Evolutionary conservation across 176 grass and related monocot species (phyloP), one percentile per base, ranked within the genome.

Genomic region (Eragrostis nindensis): DNA sequence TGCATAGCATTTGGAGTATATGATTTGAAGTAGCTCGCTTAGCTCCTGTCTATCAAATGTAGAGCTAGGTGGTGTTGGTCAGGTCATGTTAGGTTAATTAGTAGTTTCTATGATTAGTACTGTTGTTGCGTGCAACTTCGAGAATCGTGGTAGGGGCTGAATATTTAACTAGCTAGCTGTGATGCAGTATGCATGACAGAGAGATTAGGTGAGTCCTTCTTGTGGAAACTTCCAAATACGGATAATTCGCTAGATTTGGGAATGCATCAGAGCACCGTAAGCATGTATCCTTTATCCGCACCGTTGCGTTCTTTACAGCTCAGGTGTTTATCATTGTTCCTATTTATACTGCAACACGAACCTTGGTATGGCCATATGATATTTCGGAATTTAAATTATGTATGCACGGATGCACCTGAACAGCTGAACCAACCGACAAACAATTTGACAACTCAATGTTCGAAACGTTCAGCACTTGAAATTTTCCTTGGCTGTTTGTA

Each of bases 11-110:
- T 62, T 71, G 70, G 70, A 85, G 26, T 71, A 46, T 50, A 75
- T 47, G 11, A 80, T 85, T 40, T 70, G 54, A 63, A 74, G 38
- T 38, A 57, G 46, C 68, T 89, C n/a, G 25, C 63, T 75, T 62
- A 68, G 49, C 57, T 56, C n/a, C n/a, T n/a, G n/a, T 11, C 66
- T 72, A 63, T 14, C 80, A 50, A 52, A 41, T 54, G 55, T 14
- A 41, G 22, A 74, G 10, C 5, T 19, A 74, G 25, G 59, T 14
- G 80, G 39, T 53, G 27, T 24, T 42, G 45, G 9, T 52, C 47
- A 16, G 43, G 26, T 82, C 41, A 25, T 29, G 64, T 40, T 24
- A 26, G 24, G 66, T 32, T 18, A 75, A 50, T 52, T 6, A 62
- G 56, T 63, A 53, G 22, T 45, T 70, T 59, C 22, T 14, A 42